Evolutionary conservation across 148 eudicot genomes (phyloP).

Genomic region (Cornus florida): DNA sequence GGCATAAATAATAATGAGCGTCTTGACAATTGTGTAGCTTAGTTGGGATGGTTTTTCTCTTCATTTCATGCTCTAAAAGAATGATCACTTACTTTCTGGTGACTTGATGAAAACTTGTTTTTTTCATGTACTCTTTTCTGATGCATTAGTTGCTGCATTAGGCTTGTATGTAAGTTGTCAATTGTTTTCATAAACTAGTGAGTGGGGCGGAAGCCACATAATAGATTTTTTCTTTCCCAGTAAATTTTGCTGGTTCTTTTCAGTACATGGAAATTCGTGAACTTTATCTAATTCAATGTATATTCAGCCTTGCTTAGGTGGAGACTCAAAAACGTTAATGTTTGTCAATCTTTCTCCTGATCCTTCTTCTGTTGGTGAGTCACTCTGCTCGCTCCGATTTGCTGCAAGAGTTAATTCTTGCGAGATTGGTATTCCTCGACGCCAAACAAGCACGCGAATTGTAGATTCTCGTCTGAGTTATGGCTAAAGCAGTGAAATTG

Average conservation of each 20-base stretch:
- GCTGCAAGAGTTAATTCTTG: constrained; percentile 78
- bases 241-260: neutral
- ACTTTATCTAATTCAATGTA: neutral
- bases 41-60: neutral
- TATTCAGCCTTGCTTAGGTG: constrained; percentile 73
- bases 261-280: neutral
- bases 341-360: constrained; percentile 76
- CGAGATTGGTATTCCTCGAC: constrained; percentile 75
- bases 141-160: neutral
- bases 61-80: neutral
- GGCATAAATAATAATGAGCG: neutral
- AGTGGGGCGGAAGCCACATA: neutral
- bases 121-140: neutral
- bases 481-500: constrained; percentile 31
- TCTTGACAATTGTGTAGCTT: too few relatives aligned
- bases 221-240: neutral
- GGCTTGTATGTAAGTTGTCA: neutral
- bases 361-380: constrained; percentile 60
- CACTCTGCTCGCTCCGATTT: constrained; percentile 64
- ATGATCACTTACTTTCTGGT: neutral
- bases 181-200: neutral
- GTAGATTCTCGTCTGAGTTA: constrained; percentile 63
- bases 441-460: constrained; percentile 54
- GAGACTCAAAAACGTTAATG: constrained; percentile 80
- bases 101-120: neutral